These are phyloP conservation scores for Neurospora sp. DNA, from an alignment of 2,329 filamentous ascomycete species.

Conservation along the genomic window DNA sequence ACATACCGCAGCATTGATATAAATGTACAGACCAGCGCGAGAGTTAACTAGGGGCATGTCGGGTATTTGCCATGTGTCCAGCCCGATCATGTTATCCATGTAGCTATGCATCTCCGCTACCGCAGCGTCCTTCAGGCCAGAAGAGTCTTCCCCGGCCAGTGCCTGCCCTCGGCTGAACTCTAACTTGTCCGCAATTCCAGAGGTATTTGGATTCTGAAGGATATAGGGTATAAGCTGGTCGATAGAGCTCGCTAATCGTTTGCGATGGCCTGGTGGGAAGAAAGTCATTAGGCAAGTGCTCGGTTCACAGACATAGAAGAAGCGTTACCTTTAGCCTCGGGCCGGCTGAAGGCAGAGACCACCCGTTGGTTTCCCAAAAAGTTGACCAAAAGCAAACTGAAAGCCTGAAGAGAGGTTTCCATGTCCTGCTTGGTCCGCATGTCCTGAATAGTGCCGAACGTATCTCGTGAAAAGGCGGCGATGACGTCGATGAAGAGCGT, in stretches of 20 bases:
- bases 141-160: constrained; percentile 44
- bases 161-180: constrained; percentile 50
- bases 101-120: constrained; percentile 45
- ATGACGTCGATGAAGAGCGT: constrained; percentile 43
- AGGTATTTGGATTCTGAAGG: constrained; percentile 37
- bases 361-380: constrained; percentile 51
- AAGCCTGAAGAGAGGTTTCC: constrained; percentile 50
- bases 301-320: neutral
- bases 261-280: constrained; percentile 32
- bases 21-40: constrained; percentile 74
- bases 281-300: neutral
- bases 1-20: constrained; percentile 69
- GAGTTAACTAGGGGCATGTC: constrained; percentile 67
- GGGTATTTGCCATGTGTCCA: constrained; percentile 44
- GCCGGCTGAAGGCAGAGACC: constrained; percentile 41
- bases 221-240: constrained; percentile 46
- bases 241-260: constrained; percentile 32
- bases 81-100: constrained; percentile 44
- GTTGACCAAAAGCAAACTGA: constrained; percentile 53
- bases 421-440: constrained; percentile 44
- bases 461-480: constrained; percentile 31
- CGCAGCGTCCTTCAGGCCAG: constrained; percentile 34
- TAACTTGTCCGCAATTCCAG: constrained; percentile 42
- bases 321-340: constrained; percentile 40
- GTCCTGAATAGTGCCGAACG: constrained; percentile 37